phyloP scores from a whole-genome alignment of 768 basidiomycete genomes.

The Inosperma sp. region DNA sequence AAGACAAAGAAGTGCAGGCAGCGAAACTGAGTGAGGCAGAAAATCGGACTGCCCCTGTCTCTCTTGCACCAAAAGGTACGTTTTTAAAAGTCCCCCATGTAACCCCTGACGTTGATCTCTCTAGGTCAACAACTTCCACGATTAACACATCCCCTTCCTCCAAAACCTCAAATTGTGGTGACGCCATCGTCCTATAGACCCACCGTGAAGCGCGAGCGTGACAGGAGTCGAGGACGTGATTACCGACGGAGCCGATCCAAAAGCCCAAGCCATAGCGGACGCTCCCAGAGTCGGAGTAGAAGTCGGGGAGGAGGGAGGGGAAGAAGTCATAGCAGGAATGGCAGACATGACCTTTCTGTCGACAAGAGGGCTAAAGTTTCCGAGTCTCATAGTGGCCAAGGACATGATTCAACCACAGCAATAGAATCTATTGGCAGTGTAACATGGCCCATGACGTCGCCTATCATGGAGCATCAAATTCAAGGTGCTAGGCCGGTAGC shows the following conservation, averaged over 20 bases:
- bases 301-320: neutral
- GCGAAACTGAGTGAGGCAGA: neutral
- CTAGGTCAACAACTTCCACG: too few relatives aligned
- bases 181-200: slow-evolving; percentile 4
- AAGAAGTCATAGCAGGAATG: neutral
- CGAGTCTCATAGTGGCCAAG: too few relatives aligned
- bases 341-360: neutral
- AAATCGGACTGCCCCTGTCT: too few relatives aligned
- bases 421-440: neutral
- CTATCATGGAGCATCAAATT: slow-evolving; percentile 34
- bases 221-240: slow-evolving; percentile 1
- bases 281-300: slow-evolving; percentile 4
- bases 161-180: slow-evolving; percentile 6
- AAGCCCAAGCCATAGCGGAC: neutral
- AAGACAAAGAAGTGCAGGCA: neutral
- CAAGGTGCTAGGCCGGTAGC: slow-evolving; percentile 37
- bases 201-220: neutral
- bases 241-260: neutral
- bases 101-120: too few relatives aligned
- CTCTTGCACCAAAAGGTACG: slow-evolving; percentile 18
- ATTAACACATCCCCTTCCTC: slow-evolving; percentile 8
- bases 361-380: too few relatives aligned
- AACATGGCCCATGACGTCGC: slow-evolving; percentile 46
- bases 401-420: too few relatives aligned
- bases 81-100: too few relatives aligned